These are phyloP conservation scores for Medicago arabica DNA, from an alignment of 306 rosid species.

Conservation along the genomic window DNA sequence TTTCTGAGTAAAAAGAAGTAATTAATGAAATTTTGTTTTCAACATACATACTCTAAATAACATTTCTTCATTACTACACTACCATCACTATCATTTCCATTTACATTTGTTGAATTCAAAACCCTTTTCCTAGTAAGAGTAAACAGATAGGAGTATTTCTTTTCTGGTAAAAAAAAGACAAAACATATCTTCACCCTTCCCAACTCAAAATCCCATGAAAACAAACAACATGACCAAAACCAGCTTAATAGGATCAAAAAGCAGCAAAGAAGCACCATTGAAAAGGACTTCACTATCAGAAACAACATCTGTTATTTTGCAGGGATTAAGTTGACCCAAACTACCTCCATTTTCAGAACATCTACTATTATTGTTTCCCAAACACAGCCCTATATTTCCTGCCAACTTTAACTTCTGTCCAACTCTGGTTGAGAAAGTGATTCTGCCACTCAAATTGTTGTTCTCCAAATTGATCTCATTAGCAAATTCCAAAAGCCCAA, in stretches of 20 bases:
- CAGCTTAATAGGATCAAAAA: slow-evolving; percentile 46
- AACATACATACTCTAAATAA: neutral
- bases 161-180: slow-evolving; percentile 1
- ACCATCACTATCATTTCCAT: slow-evolving; percentile 22
- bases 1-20: neutral
- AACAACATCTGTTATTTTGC: slow-evolving; percentile 46
- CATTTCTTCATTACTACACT: slow-evolving; percentile 1
- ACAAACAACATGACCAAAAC: slow-evolving; percentile 25
- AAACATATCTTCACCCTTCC: neutral
- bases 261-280: slow-evolving; percentile 47
- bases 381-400: slow-evolving; percentile 74
- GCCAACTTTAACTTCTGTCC: slow-evolving; percentile 59
- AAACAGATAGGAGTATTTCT: slow-evolving; percentile 22
- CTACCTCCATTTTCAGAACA: slow-evolving; percentile 25
- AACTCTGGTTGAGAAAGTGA: slow-evolving; percentile 48
- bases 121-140: slow-evolving; percentile 33
- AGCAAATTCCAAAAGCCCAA: slow-evolving; percentile 52
- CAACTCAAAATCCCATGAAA: slow-evolving; percentile 38
- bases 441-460: slow-evolving; percentile 73
- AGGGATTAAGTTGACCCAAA: slow-evolving; percentile 50
- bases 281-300: slow-evolving; percentile 52
- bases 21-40: neutral
- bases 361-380: slow-evolving; percentile 26
- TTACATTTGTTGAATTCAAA: slow-evolving; percentile 12
- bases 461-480: slow-evolving; percentile 81